phyloP scores from a whole-genome alignment of 2,329 filamentous ascomycete genomes.

The Plenodomus lindquistii region DNA sequence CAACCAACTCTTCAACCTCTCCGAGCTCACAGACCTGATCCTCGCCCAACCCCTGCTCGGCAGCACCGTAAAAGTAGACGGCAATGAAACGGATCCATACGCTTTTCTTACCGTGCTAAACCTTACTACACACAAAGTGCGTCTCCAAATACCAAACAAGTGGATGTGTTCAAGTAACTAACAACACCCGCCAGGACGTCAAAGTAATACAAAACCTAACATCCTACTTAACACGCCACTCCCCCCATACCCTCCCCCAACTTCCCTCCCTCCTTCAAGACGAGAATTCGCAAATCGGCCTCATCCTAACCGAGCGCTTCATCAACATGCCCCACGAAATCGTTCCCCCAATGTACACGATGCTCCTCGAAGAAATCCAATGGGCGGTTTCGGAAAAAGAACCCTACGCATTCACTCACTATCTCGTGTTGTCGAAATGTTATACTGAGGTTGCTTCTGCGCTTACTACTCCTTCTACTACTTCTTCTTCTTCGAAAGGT shows the following conservation, averaged over 20 bases:
- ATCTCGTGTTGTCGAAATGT: slow-evolving; percentile 87
- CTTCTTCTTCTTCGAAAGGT: slow-evolving; percentile 40
- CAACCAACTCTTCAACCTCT: slow-evolving; percentile 82
- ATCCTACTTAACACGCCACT: slow-evolving; percentile 65
- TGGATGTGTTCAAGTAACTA: slow-evolving; percentile 5
- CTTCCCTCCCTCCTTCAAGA: slow-evolving; percentile 45
- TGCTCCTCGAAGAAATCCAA: slow-evolving; percentile 89
- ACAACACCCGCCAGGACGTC: slow-evolving; percentile 59
- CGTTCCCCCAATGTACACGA: slow-evolving; percentile 89
- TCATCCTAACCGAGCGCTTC: slow-evolving; percentile 88
- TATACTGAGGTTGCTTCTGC: slow-evolving; percentile 86
- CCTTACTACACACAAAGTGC: slow-evolving; percentile 70
- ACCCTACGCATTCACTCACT: slow-evolving; percentile 91
- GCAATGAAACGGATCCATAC: slow-evolving; percentile 88
- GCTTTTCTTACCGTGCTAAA: slow-evolving; percentile 90
- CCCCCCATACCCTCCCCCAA: slow-evolving; percentile 56
- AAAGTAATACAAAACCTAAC: slow-evolving; percentile 71
- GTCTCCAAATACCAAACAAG: neutral
- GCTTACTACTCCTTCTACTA: slow-evolving; percentile 57
- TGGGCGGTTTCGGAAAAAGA: slow-evolving; percentile 88
- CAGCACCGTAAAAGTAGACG: slow-evolving; percentile 96
- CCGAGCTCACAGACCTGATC: slow-evolving; percentile 81
- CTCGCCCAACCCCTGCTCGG: slow-evolving; percentile 85
- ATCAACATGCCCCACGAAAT: slow-evolving; percentile 97
- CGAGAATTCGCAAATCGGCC: slow-evolving; percentile 64